Conservation (phyloP, 371 early-diverging fungal species). For the Lichtheimia ornata region DNA sequence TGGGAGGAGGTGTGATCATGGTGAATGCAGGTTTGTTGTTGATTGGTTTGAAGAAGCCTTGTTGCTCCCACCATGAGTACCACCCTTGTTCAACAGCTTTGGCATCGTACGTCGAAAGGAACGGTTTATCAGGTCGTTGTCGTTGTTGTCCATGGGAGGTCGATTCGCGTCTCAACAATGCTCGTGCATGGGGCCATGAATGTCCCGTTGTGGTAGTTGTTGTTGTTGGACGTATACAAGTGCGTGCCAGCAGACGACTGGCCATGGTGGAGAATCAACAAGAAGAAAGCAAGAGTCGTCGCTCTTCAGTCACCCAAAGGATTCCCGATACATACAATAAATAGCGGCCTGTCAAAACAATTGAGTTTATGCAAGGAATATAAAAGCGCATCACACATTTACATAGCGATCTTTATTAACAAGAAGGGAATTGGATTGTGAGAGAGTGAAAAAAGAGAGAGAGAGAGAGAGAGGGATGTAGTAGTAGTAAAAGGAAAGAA, state of each 20-base stretch:
- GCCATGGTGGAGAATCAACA: background rate
- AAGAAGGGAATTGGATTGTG: background rate
- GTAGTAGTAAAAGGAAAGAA: constrained; percentile 2
- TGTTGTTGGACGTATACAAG: background rate
- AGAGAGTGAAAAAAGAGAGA: background rate
- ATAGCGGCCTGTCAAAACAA: too few species aligned
- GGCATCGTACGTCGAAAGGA: constrained; percentile 29
- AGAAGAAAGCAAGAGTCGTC: constrained; percentile 2
- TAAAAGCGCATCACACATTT: too few species aligned
- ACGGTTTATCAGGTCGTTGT: constrained; percentile 30
- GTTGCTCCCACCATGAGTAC: constrained; percentile 73
- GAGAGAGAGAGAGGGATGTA: background rate
- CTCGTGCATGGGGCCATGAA: background rate
- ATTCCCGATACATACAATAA: too few species aligned
- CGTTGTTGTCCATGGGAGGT: constrained; percentile 9
- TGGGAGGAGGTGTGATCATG: constrained; percentile 96
- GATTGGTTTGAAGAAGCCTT: constrained; percentile 43
- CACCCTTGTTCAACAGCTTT: constrained; percentile 64
- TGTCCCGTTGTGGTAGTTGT: background rate
- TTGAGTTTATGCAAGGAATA: too few species aligned
- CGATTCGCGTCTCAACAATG: background rate
- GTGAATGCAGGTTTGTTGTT: constrained; percentile 34
- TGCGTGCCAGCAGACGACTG: background rate
- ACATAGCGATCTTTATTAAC: background rate
- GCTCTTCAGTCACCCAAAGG: background rate